Conservation (phyloP, 2,329 filamentous ascomycete genomes). For the Cladosporium velox region DNA sequence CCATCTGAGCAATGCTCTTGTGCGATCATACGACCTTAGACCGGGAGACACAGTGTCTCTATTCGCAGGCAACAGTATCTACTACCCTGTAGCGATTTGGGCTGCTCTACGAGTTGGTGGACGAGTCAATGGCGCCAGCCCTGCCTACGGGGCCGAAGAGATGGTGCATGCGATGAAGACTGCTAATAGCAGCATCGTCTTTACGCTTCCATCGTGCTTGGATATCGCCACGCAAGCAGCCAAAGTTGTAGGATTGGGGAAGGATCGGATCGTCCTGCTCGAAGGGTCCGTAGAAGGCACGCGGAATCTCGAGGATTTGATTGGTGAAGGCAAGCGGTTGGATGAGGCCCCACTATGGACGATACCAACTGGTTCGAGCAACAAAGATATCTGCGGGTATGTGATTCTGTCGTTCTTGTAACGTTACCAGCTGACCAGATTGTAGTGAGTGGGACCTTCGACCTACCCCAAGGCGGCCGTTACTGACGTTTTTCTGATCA, state of each 20-base stretch:
- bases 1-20: constrained; percentile 61
- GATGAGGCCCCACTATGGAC: constrained; percentile 45
- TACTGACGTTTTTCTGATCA: not conserved
- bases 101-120: constrained; percentile 57
- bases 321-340: constrained; percentile 39
- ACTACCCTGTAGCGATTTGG: constrained; percentile 66
- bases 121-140: constrained; percentile 62
- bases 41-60: constrained; percentile 60
- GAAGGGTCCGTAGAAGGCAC: not conserved
- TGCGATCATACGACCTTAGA: constrained; percentile 56
- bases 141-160: constrained; percentile 67
- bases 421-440: not conserved
- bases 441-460: not conserved
- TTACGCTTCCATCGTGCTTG: constrained; percentile 56
- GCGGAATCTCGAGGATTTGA: constrained; percentile 36
- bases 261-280: constrained; percentile 13
- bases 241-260: constrained; percentile 41
- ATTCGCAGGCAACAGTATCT: constrained; percentile 66
- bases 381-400: constrained; percentile 49
- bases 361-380: constrained; percentile 53
- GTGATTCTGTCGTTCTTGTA: not conserved
- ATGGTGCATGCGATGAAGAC: constrained; percentile 66
- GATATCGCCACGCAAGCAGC: constrained; percentile 56
- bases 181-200: constrained; percentile 56
- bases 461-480: not conserved